These are phyloP conservation scores for Panicum miliaceum DNA, from an alignment of 176 grass and related monocot species.

Conservation along the genomic window DNA sequence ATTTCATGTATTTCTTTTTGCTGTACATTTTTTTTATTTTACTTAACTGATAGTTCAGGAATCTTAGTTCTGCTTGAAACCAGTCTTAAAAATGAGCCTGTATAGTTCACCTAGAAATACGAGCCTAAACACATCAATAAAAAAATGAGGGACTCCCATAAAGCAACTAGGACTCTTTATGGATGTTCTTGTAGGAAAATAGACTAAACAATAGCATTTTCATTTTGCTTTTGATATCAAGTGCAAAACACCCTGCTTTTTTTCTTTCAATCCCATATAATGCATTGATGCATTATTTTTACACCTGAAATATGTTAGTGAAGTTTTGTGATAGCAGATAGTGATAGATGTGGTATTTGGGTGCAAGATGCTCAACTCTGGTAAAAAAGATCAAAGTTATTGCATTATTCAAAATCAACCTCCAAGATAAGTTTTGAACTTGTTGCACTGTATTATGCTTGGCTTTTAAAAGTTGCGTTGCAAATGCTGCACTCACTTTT, in stretches of 20 bases:
- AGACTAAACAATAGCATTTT: not conserved
- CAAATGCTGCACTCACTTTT: not conserved
- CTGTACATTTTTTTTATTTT: not conserved
- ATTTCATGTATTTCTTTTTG: slow-evolving; percentile 31
- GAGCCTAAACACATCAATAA: not conserved
- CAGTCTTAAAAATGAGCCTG: not conserved
- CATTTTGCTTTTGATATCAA: not conserved
- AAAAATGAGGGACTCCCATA: not conserved
- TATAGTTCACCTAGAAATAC: not conserved
- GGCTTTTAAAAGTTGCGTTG: not conserved
- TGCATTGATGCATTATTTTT: not conserved
- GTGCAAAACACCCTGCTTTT: not conserved
- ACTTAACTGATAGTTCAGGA: not conserved
- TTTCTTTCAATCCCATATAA: not conserved
- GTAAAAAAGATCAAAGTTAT: not conserved
- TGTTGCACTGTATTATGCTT: not conserved
- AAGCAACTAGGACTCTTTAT: not conserved
- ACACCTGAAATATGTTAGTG: not conserved
- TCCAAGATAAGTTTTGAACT: not conserved
- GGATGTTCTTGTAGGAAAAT: not conserved
- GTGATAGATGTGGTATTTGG: not conserved
- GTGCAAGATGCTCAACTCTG: not conserved
- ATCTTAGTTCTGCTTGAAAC: not conserved
- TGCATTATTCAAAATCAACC: slow-evolving; percentile 1
- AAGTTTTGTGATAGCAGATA: slow-evolving; percentile 7